phyloP scores from a whole-genome alignment of 352 stramenopile genomes.

The Ophiocytium majus region DNA sequence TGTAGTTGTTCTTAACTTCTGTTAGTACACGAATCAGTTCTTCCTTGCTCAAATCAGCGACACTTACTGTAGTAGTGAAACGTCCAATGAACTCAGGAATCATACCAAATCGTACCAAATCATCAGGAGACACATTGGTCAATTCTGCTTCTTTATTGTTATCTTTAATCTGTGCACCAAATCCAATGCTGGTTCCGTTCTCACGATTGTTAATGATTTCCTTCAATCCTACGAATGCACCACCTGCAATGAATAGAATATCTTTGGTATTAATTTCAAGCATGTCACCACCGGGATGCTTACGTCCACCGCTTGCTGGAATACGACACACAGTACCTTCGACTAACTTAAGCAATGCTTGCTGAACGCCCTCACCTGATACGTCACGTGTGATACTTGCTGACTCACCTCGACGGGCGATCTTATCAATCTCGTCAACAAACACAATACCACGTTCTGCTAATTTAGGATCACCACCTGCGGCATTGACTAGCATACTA shows the following conservation, averaged over 20 bases:
- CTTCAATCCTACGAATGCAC: too few relatives aligned
- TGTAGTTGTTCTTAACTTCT: too few relatives aligned
- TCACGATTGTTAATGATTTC: too few relatives aligned
- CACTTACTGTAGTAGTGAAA: too few relatives aligned
- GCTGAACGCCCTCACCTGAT: constrained; percentile 94
- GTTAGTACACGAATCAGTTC: too few relatives aligned
- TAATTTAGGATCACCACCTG: constrained; percentile 88
- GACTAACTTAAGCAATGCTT: constrained; percentile 95
- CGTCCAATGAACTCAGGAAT: too few relatives aligned
- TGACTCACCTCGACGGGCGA: constrained; percentile 66
- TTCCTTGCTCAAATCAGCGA: too few relatives aligned
- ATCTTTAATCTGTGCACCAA: too few relatives aligned
- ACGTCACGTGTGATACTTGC: constrained; percentile 90
- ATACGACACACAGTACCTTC: constrained; percentile 93
- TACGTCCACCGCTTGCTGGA: constrained; percentile 88
- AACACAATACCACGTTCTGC: constrained; percentile 93
- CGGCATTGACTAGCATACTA: constrained; percentile 91
- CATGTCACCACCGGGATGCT: constrained; percentile 92
- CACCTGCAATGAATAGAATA: constrained; percentile 96
- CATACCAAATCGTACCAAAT: too few relatives aligned
- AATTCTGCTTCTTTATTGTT: too few relatives aligned
- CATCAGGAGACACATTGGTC: too few relatives aligned
- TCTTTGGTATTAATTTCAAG: constrained; percentile 96
- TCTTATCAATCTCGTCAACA: constrained; percentile 96
- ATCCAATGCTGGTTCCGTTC: too few relatives aligned